phyloP scores from a whole-genome alignment of 768 basidiomycete genomes.

The Phylloporus scabripes region DNA sequence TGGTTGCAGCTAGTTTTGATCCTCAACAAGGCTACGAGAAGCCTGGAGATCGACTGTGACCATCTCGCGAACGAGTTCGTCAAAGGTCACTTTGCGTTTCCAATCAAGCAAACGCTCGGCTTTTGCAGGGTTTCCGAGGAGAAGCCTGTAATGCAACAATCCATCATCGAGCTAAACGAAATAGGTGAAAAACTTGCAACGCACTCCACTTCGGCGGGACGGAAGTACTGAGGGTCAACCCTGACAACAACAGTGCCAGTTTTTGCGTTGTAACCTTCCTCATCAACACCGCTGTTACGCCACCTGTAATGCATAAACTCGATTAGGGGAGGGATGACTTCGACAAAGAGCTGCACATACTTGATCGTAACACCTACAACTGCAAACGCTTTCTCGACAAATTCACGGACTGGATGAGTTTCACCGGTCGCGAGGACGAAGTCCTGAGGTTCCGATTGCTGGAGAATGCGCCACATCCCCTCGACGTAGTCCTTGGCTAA shows the following conservation, averaged over 20 bases:
- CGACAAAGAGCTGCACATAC: constrained; percentile 33
- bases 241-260: constrained; percentile 72
- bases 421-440: constrained; percentile 96
- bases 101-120: constrained; percentile 86
- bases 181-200: constrained; percentile 30
- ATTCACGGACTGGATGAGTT: constrained; percentile 92
- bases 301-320: constrained; percentile 43
- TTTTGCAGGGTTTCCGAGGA: constrained; percentile 85
- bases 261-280: constrained; percentile 69
- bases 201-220: constrained; percentile 91
- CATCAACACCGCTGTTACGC: constrained; percentile 70
- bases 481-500: constrained; percentile 87
- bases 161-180: neutral
- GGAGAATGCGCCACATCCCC: constrained; percentile 97
- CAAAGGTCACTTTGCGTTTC: constrained; percentile 83
- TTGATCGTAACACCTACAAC: constrained; percentile 61
- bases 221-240: constrained; percentile 88
- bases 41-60: constrained; percentile 76
- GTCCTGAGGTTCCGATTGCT: constrained; percentile 77
- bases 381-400: constrained; percentile 80
- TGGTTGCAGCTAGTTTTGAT: constrained; percentile 57
- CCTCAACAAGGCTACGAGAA: constrained; percentile 68
- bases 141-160: constrained; percentile 43
- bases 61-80: constrained; percentile 88
- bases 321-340: constrained; percentile 2